These are phyloP conservation scores for Apiotrichum brassicae DNA, from an alignment of 1,284 basidiomycete species.

Conservation along the genomic window DNA sequence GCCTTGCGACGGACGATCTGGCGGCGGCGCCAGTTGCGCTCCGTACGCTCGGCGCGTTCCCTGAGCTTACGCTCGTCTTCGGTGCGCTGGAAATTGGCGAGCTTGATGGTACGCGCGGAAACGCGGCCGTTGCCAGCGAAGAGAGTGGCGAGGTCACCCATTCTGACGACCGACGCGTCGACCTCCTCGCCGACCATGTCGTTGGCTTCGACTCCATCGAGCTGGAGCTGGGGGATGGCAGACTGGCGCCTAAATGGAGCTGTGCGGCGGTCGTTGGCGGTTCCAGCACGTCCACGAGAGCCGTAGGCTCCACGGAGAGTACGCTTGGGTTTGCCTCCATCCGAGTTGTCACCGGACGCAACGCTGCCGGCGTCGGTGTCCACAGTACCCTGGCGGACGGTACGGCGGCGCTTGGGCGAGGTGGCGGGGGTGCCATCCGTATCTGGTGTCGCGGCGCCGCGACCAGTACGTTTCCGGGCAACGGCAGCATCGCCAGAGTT, in stretches of 20 bases:
- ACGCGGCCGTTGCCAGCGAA: conserved; percentile 28
- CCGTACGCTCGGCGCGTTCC: conserved; percentile 14
- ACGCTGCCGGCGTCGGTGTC: not conserved
- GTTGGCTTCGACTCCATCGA: conserved; percentile 26
- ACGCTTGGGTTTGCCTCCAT: not conserved
- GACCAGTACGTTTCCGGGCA: not conserved
- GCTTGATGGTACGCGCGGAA: conserved; percentile 26
- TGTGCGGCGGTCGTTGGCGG: conserved; percentile 2
- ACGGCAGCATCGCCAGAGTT: not conserved
- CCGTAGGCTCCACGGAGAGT: conserved; percentile 1
- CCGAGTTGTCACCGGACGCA: not conserved
- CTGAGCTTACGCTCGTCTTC: conserved; percentile 13
- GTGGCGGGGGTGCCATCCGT: not conserved
- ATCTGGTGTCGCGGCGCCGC: not conserved
- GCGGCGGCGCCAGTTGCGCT: conserved; percentile 24
- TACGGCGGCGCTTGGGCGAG: conserved; percentile 3
- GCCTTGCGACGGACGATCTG: conserved; percentile 33
- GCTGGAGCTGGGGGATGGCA: conserved; percentile 7
- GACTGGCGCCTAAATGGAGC: not conserved
- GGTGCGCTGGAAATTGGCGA: conserved; percentile 16
- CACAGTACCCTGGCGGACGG: not conserved
- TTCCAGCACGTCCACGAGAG: conserved; percentile 2
- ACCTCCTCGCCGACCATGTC: conserved; percentile 28
- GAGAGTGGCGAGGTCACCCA: conserved; percentile 27
- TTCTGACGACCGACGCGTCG: conserved; percentile 20